Percentiles rank a stretch among this genome's conserved stretches.
These are phyloP conservation scores for Amylocarpus encephaloides DNA, from an alignment of 2,329 filamentous ascomycete genomes.

Conservation along the genomic window DNA sequence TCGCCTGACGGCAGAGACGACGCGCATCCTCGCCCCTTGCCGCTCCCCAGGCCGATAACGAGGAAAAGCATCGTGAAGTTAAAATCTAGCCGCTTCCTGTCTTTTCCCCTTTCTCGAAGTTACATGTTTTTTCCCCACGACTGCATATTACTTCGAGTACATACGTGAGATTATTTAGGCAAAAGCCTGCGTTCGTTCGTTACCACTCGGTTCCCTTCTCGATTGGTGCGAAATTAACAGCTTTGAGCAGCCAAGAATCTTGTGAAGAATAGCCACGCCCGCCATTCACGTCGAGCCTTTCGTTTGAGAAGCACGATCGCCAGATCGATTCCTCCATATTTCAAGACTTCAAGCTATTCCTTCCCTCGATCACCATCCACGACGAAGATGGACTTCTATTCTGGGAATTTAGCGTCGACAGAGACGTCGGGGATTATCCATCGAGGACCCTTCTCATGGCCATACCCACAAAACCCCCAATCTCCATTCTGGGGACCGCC, in stretches of 20 bases:
- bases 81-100: no score
- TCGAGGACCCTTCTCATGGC: slow-evolving; percentile 19
- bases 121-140: neutral
- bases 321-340: neutral
- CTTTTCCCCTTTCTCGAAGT: neutral
- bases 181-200: neutral
- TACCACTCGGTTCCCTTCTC: neutral
- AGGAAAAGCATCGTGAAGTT: neutral
- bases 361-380: neutral
- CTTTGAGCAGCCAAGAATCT: neutral
- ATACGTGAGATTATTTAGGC: neutral
- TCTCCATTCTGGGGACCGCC: slow-evolving; percentile 23
- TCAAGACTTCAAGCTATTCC: neutral
- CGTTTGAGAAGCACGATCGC: neutral
- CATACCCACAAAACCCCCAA: slow-evolving; percentile 23
- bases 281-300: neutral
- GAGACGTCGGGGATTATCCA: neutral
- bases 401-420: slow-evolving; percentile 5
- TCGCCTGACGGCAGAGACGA: neutral
- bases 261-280: neutral
- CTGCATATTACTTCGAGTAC: neutral
- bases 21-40: neutral
- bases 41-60: neutral
- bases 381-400: slow-evolving; percentile 10
- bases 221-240: no score